phyloP scores from a whole-genome alignment of 768 basidiomycete genomes.

The Serendipita indica region DNA sequence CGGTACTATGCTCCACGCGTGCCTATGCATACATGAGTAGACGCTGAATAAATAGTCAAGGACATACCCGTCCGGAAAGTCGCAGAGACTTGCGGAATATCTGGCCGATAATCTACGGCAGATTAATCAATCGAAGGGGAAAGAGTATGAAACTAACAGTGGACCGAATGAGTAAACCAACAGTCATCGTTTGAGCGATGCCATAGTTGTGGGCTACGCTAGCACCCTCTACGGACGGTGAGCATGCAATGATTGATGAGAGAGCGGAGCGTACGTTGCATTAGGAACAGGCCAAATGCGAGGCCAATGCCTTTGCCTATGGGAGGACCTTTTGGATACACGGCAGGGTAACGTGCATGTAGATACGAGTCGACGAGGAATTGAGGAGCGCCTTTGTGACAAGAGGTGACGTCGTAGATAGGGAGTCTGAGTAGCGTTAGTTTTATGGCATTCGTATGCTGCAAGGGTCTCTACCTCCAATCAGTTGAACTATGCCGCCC shows the following conservation, averaged over 20 bases:
- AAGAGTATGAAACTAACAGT: constrained; percentile 23
- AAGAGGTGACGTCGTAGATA: constrained; percentile 41
- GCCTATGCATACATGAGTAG: constrained; percentile 18
- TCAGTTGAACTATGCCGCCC: constrained; percentile 1
- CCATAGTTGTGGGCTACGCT: constrained; percentile 12
- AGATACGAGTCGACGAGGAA: constrained; percentile 40
- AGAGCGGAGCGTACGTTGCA: constrained; percentile 34
- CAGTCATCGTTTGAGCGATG: not conserved
- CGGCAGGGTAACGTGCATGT: constrained; percentile 26
- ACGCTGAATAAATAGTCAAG: not conserved
- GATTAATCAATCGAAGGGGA: constrained; percentile 1
- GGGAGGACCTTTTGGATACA: constrained; percentile 23
- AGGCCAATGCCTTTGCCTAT: constrained; percentile 50
- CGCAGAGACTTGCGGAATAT: constrained; percentile 56
- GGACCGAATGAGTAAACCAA: constrained; percentile 25
- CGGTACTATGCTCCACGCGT: constrained; percentile 42
- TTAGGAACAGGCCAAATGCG: constrained; percentile 40
- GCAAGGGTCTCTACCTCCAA: constrained; percentile 2
- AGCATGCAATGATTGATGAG: constrained; percentile 14
- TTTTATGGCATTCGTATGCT: not conserved
- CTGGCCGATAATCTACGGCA: constrained; percentile 25
- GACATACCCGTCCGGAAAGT: constrained; percentile 34
- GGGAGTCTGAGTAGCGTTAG: constrained; percentile 24
- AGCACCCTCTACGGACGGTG: not conserved
- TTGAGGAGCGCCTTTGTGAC: constrained; percentile 43